These are phyloP conservation scores for Tanacetum coccineum DNA, from an alignment of 129 eudicot species.

Conservation along the genomic window DNA sequence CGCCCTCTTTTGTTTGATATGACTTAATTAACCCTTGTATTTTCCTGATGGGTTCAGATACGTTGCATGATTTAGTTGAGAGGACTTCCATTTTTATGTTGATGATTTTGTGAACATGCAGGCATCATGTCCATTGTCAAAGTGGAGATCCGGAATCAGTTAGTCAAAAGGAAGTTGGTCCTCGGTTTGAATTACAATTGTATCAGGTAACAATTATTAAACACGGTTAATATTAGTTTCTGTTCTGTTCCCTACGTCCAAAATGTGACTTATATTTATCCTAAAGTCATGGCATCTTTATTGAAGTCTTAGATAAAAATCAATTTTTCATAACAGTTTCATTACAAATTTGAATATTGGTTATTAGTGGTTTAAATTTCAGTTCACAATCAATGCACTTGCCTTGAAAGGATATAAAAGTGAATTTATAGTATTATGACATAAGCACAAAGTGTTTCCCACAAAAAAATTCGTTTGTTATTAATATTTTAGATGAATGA, in stretches of 20 bases:
- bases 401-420: not conserved
- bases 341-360: not conserved
- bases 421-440: not conserved
- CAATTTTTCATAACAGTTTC: not conserved
- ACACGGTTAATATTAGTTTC: too few species aligned
- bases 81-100: conserved; percentile 1
- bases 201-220: conserved; percentile 51
- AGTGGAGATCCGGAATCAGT: conserved; percentile 87
- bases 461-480: not conserved
- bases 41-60: too few species aligned
- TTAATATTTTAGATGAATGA: not conserved
- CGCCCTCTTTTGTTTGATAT: not conserved
- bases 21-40: too few species aligned
- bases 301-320: not conserved
- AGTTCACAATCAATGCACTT: not conserved
- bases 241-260: not conserved
- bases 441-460: not conserved
- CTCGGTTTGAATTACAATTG: conserved; percentile 76
- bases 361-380: not conserved
- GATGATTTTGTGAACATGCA: conserved; percentile 22
- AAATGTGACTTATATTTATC: not conserved
- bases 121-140: conserved; percentile 90
- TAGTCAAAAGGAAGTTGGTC: conserved; percentile 90
- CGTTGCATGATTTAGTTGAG: not conserved
- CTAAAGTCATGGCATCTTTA: not conserved